Evolutionary conservation across 148 eudicot genomes (phyloP).

Genomic region (Heliamphora exappendiculata): DNA sequence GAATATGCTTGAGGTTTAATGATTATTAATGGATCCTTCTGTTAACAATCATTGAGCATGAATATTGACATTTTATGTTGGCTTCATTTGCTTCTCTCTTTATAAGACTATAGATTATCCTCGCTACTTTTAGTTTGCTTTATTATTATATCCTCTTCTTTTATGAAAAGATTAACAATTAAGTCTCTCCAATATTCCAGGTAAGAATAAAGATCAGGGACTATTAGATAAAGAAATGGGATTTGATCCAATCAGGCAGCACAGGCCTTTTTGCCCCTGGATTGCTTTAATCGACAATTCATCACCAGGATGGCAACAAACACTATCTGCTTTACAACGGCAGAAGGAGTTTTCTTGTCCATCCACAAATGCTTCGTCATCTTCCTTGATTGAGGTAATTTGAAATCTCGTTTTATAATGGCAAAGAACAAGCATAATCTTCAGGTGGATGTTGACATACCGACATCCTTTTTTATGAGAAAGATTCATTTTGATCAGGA

Average conservation of each 20-base stretch:
- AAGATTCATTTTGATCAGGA: background rate
- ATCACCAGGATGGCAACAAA: constrained; percentile 79
- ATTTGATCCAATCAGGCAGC: constrained; percentile 78
- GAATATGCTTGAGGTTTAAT: background rate
- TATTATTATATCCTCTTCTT: background rate
- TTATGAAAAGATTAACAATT: background rate
- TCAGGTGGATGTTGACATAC: background rate
- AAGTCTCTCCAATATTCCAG: constrained; percentile 26
- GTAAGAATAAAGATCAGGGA: constrained; percentile 21
- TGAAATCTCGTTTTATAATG: background rate
- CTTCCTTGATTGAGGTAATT: constrained; percentile 81
- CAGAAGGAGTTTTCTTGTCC: constrained; percentile 51
- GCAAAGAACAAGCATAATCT: background rate
- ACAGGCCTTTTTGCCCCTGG: constrained; percentile 94
- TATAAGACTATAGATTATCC: background rate
- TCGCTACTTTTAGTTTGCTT: background rate
- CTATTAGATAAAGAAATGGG: constrained; percentile 32
- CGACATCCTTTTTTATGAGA: background rate
- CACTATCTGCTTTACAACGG: constrained; percentile 66
- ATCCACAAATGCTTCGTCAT: constrained; percentile 32
- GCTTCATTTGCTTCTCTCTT: background rate
- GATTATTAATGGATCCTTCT: background rate
- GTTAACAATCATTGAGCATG: background rate
- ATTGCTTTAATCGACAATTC: constrained; percentile 39
- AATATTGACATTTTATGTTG: background rate